Evolutionary conservation across 2,329 filamentous ascomycete genomes (phyloP).

Genomic region (Sphaerulina vaccinii): DNA sequence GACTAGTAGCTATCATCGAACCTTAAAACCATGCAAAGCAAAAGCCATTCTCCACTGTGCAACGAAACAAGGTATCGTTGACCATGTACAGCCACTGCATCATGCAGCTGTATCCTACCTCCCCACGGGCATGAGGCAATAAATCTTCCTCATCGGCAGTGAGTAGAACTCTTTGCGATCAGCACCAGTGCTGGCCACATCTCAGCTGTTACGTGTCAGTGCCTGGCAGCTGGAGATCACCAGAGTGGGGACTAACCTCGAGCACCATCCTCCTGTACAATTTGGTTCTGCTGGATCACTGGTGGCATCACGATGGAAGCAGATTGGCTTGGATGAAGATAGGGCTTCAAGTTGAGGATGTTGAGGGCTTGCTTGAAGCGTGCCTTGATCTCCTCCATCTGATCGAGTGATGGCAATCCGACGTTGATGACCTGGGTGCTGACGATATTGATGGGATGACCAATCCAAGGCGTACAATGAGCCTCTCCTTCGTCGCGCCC

Average conservation of each 20-base stretch:
- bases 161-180: neutral
- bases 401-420: neutral
- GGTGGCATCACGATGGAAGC: neutral
- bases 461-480: too few relatives aligned
- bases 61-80: neutral
- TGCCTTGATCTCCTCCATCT: neutral
- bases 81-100: neutral
- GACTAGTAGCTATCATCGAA: neutral
- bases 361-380: slow-evolving; percentile 19
- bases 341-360: slow-evolving; percentile 15
- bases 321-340: slow-evolving; percentile 16
- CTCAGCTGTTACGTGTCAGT: neutral
- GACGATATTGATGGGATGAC: slow-evolving; percentile 4
- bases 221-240: neutral
- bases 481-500: slow-evolving; percentile 3
- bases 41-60: neutral
- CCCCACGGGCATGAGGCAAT: neutral
- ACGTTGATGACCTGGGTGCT: neutral
- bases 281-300: neutral
- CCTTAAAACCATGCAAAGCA: neutral
- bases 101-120: neutral
- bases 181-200: neutral
- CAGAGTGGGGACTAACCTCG: neutral
- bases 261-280: neutral
- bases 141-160: neutral